Evolutionary conservation across 805 yeast genomes (phyloP).

Genomic region (Schwanniomyces polymorphus): DNA sequence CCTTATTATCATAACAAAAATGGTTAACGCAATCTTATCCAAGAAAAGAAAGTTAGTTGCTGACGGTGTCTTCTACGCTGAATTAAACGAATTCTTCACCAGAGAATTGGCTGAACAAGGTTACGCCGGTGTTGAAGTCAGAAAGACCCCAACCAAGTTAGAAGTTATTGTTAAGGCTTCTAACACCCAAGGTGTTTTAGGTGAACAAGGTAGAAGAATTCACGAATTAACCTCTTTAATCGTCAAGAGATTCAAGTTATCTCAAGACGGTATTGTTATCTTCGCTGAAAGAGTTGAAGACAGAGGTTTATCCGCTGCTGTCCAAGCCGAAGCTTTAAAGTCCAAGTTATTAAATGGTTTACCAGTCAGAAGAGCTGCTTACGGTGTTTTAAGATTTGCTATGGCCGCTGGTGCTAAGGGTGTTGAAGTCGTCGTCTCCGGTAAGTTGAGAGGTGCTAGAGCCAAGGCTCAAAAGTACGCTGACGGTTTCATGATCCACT

Average conservation of each 20-base stretch:
- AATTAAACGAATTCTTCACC: conserved; percentile 99
- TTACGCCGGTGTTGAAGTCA: conserved; percentile 99
- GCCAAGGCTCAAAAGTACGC: conserved; percentile 99
- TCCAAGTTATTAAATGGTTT: conserved; percentile 98
- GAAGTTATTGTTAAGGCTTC: conserved; percentile 99
- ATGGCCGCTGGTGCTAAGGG: conserved; percentile 99
- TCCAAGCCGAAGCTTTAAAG: conserved; percentile 98
- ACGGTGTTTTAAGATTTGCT: conserved; percentile 99
- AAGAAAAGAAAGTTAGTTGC: conserved; percentile 99
- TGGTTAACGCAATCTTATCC: conserved; percentile 61
- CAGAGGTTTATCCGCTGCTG: conserved; percentile 99
- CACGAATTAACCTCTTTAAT: conserved; percentile 96
- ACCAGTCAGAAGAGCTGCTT: conserved; percentile 99
- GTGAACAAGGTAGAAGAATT: conserved; percentile 99
- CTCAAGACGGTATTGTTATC: conserved; percentile 89
- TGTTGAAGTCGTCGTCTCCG: conserved; percentile 99
- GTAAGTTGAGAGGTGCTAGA: conserved; percentile 99
- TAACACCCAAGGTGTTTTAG: conserved; percentile 97
- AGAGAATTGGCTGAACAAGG: conserved; percentile 99
- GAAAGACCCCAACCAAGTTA: conserved; percentile 97
- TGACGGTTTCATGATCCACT: conserved; percentile 99
- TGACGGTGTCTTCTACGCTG: conserved; percentile 99
- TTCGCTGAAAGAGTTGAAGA: conserved; percentile 99
- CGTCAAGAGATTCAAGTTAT: conserved; percentile 97
- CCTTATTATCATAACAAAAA: conserved; percentile 9